Conservation (phyloP, 2,329 filamentous ascomycete species). For the Apiospora hydei region DNA sequence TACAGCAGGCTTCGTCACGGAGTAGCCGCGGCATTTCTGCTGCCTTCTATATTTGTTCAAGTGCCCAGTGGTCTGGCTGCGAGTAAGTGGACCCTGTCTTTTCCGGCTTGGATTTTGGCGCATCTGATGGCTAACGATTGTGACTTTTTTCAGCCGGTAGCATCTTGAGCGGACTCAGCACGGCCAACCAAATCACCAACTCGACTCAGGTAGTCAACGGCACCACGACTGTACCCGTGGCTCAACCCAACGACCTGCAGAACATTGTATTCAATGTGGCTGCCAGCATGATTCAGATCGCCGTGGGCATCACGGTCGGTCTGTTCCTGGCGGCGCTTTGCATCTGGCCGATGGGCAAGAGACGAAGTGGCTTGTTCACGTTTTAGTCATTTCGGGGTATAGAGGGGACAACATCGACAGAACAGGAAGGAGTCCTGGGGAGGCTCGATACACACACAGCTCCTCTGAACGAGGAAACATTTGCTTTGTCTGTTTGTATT, state of each 20-base stretch:
- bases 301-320: constrained; percentile 59
- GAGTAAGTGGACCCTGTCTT: constrained; percentile 29
- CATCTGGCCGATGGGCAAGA: constrained; percentile 58
- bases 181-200: constrained; percentile 53
- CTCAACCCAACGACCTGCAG: constrained; percentile 41
- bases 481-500: not conserved
- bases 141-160: constrained; percentile 44
- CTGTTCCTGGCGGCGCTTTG: constrained; percentile 57
- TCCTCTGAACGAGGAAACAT: constrained; percentile 3
- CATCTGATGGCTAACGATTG: not conserved
- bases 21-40: constrained; percentile 55
- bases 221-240: constrained; percentile 41
- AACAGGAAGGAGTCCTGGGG: not conserved
- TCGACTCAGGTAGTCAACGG: constrained; percentile 45
- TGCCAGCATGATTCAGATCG: constrained; percentile 60
- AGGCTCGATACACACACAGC: not conserved
- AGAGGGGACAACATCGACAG: not conserved
- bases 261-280: constrained; percentile 52
- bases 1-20: constrained; percentile 69
- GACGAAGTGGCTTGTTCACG: constrained; percentile 57
- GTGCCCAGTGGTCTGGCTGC: constrained; percentile 57
- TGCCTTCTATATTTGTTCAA: constrained; percentile 57
- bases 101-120: too few species aligned
- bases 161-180: constrained; percentile 52
- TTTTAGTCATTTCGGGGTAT: constrained; percentile 41